Evolutionary conservation across 208 protist genomes (phyloP), one percentile per base, ranked within the genome.

Genomic region (Trypanosoma congolense): DNA sequence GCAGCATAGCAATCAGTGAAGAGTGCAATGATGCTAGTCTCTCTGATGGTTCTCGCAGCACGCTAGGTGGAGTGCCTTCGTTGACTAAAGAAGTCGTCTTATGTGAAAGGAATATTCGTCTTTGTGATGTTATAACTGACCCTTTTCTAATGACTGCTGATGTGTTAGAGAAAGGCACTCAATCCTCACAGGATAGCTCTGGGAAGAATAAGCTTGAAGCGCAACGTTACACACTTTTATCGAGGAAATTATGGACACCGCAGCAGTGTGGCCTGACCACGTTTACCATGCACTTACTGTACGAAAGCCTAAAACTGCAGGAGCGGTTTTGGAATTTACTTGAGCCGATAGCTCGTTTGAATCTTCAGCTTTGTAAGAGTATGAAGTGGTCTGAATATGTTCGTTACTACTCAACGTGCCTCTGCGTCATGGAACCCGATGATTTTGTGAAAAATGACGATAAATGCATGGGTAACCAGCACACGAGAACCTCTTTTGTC

Each of bases 211-310:
- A 14, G 6, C 19, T 14, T 56, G 38, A 30, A 16, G 26, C 14
- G 8, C 10, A 12, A 19, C 22, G 18, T 14, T 45, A 4, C 22
- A 28, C 40, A 19, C 19, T 54, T 6, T 29, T 46, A 14, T 26
- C 41, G 12, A 42, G 25, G 8, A 33, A 57, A 6, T 14, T 54
- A 25, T 85, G 77, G 77, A 72, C 74, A 9, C 14, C 26, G 14
- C 47, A 76, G 28, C 62, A 75, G 38, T 72, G 70, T 33, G 80
- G 69, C 3, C 43, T 81, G 16, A 45, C 55, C 28, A 46, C 85
- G 4, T 55, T 88, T 24, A 56, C 68, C 21, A 56, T 92, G 12
- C 84, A 92, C 53, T 57, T 86, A 22, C 52, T 92, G 8, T 84
- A 59, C 53, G 80, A 92, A 63, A 70, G 71, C 26, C 80, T 73